Conservation (phyloP, 768 basidiomycete genomes). For the Phanerodontia chrysosporium region DNA sequence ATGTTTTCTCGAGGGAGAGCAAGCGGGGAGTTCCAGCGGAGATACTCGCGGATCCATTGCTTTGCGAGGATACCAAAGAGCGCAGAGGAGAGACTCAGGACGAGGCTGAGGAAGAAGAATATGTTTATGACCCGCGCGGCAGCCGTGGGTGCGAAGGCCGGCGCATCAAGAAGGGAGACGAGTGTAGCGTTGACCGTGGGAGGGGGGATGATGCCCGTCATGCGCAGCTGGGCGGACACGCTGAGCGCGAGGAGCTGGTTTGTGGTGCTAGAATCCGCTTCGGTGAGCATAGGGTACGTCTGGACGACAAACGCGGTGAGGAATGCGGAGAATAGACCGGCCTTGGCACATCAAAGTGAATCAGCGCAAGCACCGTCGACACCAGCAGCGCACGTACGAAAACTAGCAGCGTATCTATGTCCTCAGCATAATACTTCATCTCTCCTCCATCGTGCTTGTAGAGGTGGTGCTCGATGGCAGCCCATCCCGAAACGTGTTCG, state of each 20-base stretch:
- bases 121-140: slow-evolving; percentile 1
- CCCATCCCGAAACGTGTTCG: not conserved
- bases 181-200: not conserved
- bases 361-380: too few species aligned
- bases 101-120: slow-evolving; percentile 2
- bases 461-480: not conserved
- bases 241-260: slow-evolving; percentile 4
- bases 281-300: slow-evolving; percentile 15
- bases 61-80: slow-evolving; percentile 5
- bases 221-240: slow-evolving; percentile 10
- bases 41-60: slow-evolving; percentile 8
- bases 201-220: not conserved
- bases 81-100: slow-evolving; percentile 1
- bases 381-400: not conserved
- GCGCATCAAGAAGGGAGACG: not conserved
- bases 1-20: not conserved
- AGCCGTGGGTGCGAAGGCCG: not conserved
- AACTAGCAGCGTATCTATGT: slow-evolving; percentile 6
- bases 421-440: not conserved
- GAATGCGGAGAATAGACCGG: slow-evolving; percentile 24
- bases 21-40: not conserved
- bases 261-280: not conserved
- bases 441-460: not conserved
- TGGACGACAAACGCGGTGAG: slow-evolving; percentile 22
- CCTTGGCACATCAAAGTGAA: too few species aligned